Evolutionary conservation across 2,329 filamentous ascomycete genomes (phyloP).

Genomic region (Beauveria scarabaeidicola): DNA sequence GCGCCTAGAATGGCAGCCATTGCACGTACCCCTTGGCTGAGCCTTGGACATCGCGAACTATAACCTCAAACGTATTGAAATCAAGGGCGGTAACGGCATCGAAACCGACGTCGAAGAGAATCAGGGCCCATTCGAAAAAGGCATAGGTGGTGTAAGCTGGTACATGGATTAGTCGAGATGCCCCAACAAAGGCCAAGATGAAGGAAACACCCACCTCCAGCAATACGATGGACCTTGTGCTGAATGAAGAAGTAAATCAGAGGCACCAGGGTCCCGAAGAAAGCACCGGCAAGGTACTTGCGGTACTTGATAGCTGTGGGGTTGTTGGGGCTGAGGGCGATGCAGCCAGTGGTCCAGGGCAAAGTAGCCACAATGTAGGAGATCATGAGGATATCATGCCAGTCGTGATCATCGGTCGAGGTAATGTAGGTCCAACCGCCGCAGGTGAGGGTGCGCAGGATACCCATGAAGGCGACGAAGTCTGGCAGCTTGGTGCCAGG

Average conservation of each 20-base stretch:
- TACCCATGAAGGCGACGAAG: conserved; percentile 67
- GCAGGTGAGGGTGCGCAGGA: conserved; percentile 86
- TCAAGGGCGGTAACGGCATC: conserved; percentile 91
- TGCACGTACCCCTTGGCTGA: conserved; percentile 96
- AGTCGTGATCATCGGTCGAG: conserved; percentile 95
- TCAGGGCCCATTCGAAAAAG: conserved; percentile 95
- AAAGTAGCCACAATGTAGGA: conserved; percentile 90
- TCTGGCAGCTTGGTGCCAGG: conserved; percentile 70
- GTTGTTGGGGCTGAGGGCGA: conserved; percentile 80
- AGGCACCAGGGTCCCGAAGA: conserved; percentile 85
- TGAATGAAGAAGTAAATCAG: conserved; percentile 97
- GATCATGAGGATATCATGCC: conserved; percentile 99
- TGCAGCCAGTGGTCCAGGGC: conserved; percentile 89
- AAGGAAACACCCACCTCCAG: conserved; percentile 62
- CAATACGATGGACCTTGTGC: conserved; percentile 90
- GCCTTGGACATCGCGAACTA: conserved; percentile 82
- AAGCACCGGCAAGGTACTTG: conserved; percentile 72
- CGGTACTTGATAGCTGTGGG: conserved; percentile 76
- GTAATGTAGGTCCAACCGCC: conserved; percentile 98
- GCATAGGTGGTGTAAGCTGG: conserved; percentile 93
- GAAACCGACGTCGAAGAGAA: conserved; percentile 92
- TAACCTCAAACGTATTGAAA: conserved; percentile 80
- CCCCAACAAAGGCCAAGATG: background rate
- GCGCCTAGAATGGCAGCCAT: conserved; percentile 78
- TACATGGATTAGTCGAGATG: conserved; percentile 12